Evolutionary conservation across 108 stramenopile species (phyloP).

Genomic region (Conticribra weissflogii): DNA sequence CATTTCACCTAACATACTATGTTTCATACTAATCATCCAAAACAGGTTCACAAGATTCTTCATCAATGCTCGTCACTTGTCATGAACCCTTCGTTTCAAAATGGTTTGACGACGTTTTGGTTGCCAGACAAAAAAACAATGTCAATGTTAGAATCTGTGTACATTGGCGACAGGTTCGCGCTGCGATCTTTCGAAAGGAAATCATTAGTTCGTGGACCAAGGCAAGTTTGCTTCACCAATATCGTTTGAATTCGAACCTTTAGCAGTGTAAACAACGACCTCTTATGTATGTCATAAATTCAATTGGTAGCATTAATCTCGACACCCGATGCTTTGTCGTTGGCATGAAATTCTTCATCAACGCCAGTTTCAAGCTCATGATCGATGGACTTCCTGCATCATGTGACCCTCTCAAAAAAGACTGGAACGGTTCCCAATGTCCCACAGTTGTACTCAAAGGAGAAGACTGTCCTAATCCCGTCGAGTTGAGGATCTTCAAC

Average conservation of each 20-base stretch:
- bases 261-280: not conserved
- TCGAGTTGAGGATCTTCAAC: not conserved
- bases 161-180: not conserved
- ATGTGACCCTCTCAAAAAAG: not conserved
- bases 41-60: not conserved
- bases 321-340: not conserved
- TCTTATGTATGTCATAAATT: not conserved
- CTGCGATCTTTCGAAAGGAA: not conserved
- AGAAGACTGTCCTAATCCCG: not conserved
- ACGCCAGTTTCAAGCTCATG: not conserved
- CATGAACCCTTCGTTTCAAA: not conserved
- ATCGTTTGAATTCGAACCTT: not conserved
- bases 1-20: not conserved
- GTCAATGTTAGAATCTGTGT: not conserved
- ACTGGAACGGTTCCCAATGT: not conserved
- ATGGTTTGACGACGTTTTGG: not conserved
- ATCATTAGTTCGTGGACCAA: not conserved
- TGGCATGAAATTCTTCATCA: not conserved
- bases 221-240: not conserved
- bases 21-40: not conserved
- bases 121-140: not conserved
- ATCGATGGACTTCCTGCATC: not conserved
- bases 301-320: not conserved
- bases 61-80: not conserved
- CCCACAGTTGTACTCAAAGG: not conserved